A percentile compares a stretch with the other conserved stretches of the same genome.
These are phyloP conservation scores for Strigomonas oncopelti DNA, from an alignment of 208 protist genomes.

Conservation along the genomic window DNA sequence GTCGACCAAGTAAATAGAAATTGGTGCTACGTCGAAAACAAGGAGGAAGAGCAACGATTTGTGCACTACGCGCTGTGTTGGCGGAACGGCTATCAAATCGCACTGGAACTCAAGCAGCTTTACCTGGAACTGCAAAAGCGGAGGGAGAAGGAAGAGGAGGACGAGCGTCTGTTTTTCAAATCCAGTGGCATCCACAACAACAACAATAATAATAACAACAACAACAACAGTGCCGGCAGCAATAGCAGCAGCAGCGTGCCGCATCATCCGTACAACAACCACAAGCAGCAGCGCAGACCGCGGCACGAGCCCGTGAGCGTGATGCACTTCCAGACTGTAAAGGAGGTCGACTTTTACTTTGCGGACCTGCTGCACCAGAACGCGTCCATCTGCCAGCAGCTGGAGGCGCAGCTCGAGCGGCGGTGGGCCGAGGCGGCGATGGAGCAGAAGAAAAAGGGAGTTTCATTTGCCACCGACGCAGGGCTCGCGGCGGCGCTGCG, in stretches of 20 bases:
- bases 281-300: too few species aligned
- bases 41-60: slow-evolving; percentile 46
- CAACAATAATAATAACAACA: too few species aligned
- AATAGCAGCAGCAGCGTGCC: too few species aligned
- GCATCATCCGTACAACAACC: too few species aligned
- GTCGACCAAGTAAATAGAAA: neutral
- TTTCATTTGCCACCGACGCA: neutral
- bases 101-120: slow-evolving; percentile 49
- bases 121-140: slow-evolving; percentile 15
- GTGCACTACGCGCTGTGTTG: slow-evolving; percentile 73
- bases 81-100: slow-evolving; percentile 80
- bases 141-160: neutral
- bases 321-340: slow-evolving; percentile 15
- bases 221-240: too few species aligned
- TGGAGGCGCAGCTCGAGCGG: slow-evolving; percentile 6
- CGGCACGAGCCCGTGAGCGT: slow-evolving; percentile 8
- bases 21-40: slow-evolving; percentile 57
- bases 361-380: slow-evolving; percentile 49
- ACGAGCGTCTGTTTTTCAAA: too few species aligned
- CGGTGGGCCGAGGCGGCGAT: slow-evolving; percentile 4
- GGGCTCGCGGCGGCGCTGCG: neutral
- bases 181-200: too few species aligned
- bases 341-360: slow-evolving; percentile 37
- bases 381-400: slow-evolving; percentile 34
- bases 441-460: slow-evolving; percentile 3